Evolutionary conservation across 1,284 basidiomycete species (phyloP), one percentile per base, ranked within the genome.

Genomic region (Ustilago cynodontis): DNA sequence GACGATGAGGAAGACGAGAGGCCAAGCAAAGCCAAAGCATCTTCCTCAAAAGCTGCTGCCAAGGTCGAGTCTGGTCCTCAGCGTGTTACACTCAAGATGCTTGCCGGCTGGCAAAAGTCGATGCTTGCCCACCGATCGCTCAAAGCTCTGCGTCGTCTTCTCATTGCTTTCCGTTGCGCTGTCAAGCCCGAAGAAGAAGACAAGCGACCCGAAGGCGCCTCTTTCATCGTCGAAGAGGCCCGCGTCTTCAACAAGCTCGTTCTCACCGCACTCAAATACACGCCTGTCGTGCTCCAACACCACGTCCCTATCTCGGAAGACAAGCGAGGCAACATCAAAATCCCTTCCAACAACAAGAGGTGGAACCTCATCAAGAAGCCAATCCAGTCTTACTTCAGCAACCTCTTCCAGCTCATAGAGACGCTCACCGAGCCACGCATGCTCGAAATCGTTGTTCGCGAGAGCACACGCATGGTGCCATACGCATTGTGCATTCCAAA

Each of bases 61-160:
- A n/a, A 43, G 50, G 59, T 18, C 33, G 59, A 71, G 50, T 52
- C 55, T 16, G 72, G 72, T 2, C 70, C 77, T 41, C 71, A 80
- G 35, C 84, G 77, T 88, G 71, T 99, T 47, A 97, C 94, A 3
- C 90, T 90, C 76, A 90, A 91, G 55, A 90, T 92, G 80, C 86
- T 99, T 35, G 89, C 89, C 62, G 89, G 89, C 74, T 98, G 96
- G 96, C 94, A 98, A 85, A 93, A 93, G 85, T 91, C 91, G n/a
- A 88, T 98, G 65, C 88, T 99, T 24, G 82, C 96, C 92, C 91
- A 94, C 87, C 91, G 91, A 57, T 98, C 96, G 1, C 86, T 98
- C 62, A 90, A 93, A 68, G 92, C 94, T 0, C 87, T 99, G 47
- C 89, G 94, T 69, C 94, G 93, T 82, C 89, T 97, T 6, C 88